These are phyloP conservation scores for Myochromella boudieri DNA, from an alignment of 768 basidiomycete species.

Conservation along the genomic window DNA sequence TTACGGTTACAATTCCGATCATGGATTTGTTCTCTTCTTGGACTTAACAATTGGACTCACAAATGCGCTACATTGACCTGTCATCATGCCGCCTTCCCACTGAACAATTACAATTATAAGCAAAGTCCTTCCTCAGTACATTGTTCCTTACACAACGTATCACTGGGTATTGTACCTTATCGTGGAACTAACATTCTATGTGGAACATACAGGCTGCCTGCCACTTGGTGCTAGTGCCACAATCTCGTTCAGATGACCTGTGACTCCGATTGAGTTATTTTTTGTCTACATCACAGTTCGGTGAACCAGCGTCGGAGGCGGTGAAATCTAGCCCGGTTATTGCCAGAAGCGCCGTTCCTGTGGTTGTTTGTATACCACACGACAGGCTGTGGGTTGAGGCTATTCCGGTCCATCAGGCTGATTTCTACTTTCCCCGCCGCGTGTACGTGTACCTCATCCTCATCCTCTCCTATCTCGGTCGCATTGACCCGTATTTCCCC, in stretches of 20 bases:
- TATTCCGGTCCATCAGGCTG: slow-evolving; percentile 9
- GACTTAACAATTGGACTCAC: slow-evolving; percentile 19
- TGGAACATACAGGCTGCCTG: neutral
- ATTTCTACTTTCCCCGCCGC: slow-evolving; percentile 10
- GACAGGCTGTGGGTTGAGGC: neutral
- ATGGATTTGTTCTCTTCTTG: slow-evolving; percentile 20
- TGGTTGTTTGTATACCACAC: slow-evolving; percentile 5
- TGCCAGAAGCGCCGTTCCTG: neutral
- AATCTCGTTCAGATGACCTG: no score
- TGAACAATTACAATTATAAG: slow-evolving; percentile 17
- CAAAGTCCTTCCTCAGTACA: slow-evolving; percentile 9
- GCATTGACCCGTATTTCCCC: slow-evolving; percentile 11
- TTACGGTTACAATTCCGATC: slow-evolving; percentile 17
- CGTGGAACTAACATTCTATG: neutral
- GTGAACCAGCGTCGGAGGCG: neutral
- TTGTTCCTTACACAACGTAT: neutral
- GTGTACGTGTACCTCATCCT: slow-evolving; percentile 16
- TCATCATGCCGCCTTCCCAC: neutral
- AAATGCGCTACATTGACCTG: neutral
- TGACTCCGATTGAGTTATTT: no score
- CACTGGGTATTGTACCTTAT: neutral
- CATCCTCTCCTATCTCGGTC: slow-evolving; percentile 4
- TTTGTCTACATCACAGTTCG: neutral
- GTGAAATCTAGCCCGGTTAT: neutral
- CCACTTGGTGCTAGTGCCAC: neutral